Base-by-base conservation (phyloP, 805 yeast genomes). In the Suhomyces tanzawaensis region DNA sequence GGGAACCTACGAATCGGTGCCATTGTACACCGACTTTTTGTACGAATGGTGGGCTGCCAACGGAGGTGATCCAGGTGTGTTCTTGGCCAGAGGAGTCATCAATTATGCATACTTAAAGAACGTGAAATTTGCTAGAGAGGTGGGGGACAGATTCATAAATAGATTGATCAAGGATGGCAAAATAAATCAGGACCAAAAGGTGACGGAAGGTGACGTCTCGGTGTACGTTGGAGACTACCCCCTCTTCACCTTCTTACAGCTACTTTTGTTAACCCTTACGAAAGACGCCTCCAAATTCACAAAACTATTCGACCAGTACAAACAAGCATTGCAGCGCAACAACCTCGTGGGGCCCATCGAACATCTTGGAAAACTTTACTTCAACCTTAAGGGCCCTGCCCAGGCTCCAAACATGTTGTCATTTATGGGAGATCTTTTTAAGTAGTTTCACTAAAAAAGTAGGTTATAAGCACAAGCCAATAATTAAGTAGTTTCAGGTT, bases 31-130 rank as follows among this genome's bases (percentile, higher is more conserved):
- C 0, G 66, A 72, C 38, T 76, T 77, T 52, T 66, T 79, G 51
- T 68, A 60, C 35, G 62, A 68, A 6, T 69, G 79, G 62, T 64
- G 41, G 16, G 19, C 39, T 42, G 59, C 39, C 25, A 64, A 34
- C 48, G 26, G 22, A 43, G 45, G 38, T 16, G 66, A 63, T 34
- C 67, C 72, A n/a, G 71, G 72, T 1, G 41, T 57, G 5, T 66
- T 60, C 39, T 50, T 69, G 37, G 48, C 64, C 19, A 73, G 97
- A 46, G 77, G 88, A 2, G 81, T 88, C 4, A 59, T 89, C 39
- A 88, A 90, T 48, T 91, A 85, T 57, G 65, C 86, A 16, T 74
- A 80, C 47, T 71, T 84, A 39, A 77, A 75, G 36, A 85, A 88
- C 55, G 55, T 85, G 33, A 74, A 83, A 43, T 79, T 74, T 54